A percentile compares a stretch with the other conserved stretches of the same genome.
These are phyloP conservation scores for Neurospora sp. DNA, from an alignment of 2,329 filamentous ascomycete genomes.

Conservation along the genomic window DNA sequence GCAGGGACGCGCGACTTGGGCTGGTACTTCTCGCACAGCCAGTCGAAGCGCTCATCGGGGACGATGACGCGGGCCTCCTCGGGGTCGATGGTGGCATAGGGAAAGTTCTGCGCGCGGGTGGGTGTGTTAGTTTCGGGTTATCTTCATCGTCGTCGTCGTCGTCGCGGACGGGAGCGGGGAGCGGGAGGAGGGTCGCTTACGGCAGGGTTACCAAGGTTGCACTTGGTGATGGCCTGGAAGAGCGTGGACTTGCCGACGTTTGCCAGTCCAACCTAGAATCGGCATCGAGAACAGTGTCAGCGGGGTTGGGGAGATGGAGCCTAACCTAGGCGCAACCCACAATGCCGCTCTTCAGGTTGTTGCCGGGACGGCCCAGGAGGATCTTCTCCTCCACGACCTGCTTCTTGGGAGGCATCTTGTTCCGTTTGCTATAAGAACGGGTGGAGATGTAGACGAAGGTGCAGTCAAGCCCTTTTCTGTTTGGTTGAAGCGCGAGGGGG, in stretches of 20 bases:
- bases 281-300: slow-evolving; percentile 16
- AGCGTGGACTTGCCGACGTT: slow-evolving; percentile 99
- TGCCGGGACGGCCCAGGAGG: slow-evolving; percentile 88
- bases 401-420: slow-evolving; percentile 95
- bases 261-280: slow-evolving; percentile 79
- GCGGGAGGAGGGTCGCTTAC: slow-evolving; percentile 39
- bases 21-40: slow-evolving; percentile 92
- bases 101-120: slow-evolving; percentile 63
- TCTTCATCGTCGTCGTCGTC: slow-evolving; percentile 9
- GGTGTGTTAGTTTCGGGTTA: slow-evolving; percentile 15
- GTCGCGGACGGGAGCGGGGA: background rate
- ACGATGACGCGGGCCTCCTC: slow-evolving; percentile 97
- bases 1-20: slow-evolving; percentile 96
- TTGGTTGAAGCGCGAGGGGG: slow-evolving; percentile 14
- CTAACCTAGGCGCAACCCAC: slow-evolving; percentile 36
- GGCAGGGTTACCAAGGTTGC: slow-evolving; percentile 91
- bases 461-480: slow-evolving; percentile 41
- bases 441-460: slow-evolving; percentile 36
- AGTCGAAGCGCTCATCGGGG: slow-evolving; percentile 91
- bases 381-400: slow-evolving; percentile 86
- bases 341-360: slow-evolving; percentile 99
- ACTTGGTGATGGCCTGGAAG: slow-evolving; percentile 99
- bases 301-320: slow-evolving; percentile 28
- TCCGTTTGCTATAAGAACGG: slow-evolving; percentile 49
- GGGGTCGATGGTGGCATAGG: slow-evolving; percentile 96